Evolutionary conservation across 208 protist genomes (phyloP), one percentile per base, ranked within the genome.

Genomic region (Wallacemonas sp.): DNA sequence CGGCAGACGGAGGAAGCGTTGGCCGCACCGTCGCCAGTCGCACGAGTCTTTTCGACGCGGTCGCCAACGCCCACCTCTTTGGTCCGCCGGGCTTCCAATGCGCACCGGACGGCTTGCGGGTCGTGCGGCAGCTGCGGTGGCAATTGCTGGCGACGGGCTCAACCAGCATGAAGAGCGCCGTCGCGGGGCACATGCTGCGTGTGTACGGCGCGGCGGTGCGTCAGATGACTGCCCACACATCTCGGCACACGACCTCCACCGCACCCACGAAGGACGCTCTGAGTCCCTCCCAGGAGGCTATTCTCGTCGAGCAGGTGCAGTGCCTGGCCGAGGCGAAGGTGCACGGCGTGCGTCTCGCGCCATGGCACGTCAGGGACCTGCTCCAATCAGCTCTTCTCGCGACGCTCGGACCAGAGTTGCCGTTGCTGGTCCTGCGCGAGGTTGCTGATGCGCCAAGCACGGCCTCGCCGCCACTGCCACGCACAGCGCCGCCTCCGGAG

Each of bases 301-400:
- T 90, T 9, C 59, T 73, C 15, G 57, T 84, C 38, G 79, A 90
- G 61, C 83, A 90, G 65, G 34, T 90, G 54, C 80, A 90, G 58
- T 90, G 79, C 45, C 66, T 90, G 21, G 83, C 84, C 2, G 79
- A 90, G 68, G 79, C 83, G 19, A 76, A 75, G 36, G 66, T 87
- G 6, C 45, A 69, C 17, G 75, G 76, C 10, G 68, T 90, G 17
- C 65, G 70, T 0, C 59, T 87, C 30, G 60, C 58, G 3, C 63
- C 71, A 8, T 66, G 66, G 10, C 83, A 90, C 57, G 78, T 82
- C 38, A 78, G 77, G 39, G 68, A 78, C 26, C 70, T 79, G n/a
- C 53, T 90, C 34, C 73, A 71, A 13, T 85, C 77, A 9, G 65
- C 83, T 19, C 68, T 76, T 33, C 66, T 90, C 8, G 71, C 79